Conservation (phyloP, 1,139 yeast genomes). For the Hansenula lynferdii region DNA sequence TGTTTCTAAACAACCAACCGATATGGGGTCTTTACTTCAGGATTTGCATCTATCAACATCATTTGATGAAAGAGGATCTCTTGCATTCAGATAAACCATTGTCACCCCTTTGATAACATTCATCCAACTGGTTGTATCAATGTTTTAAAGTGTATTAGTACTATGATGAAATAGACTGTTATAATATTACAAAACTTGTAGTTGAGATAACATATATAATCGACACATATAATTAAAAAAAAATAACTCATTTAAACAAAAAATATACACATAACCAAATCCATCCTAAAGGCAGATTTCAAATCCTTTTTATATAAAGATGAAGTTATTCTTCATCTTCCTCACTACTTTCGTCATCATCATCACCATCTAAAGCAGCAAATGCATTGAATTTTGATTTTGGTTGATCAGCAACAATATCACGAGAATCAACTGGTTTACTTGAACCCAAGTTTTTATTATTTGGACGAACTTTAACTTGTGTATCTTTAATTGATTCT, state of each 20-base stretch:
- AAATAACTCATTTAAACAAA: neutral
- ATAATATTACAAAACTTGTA: too few species aligned
- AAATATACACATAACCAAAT: neutral
- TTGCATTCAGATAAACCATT: neutral
- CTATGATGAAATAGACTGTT: too few species aligned
- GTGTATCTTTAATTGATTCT: conserved; percentile 37
- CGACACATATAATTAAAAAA: too few species aligned
- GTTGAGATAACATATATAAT: too few species aligned
- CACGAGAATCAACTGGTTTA: conserved; percentile 69
- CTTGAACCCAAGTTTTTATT: conserved; percentile 71
- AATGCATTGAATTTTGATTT: conserved; percentile 69
- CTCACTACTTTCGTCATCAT: conserved; percentile 43
- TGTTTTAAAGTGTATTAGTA: too few species aligned
- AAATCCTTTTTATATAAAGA: too few species aligned
- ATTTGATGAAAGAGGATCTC: conserved; percentile 1
- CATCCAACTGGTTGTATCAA: too few species aligned
- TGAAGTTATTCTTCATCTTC: conserved; percentile 15
- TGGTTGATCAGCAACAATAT: conserved; percentile 62
- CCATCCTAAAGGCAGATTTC: too few species aligned
- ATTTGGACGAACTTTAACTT: conserved; percentile 57
- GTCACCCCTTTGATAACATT: too few species aligned
- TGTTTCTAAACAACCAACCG: neutral
- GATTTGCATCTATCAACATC: neutral
- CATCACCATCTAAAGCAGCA: conserved; percentile 67
- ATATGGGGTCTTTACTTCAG: neutral